Evolutionary conservation across 2,329 filamentous ascomycete genomes (phyloP).

Genomic region (Botryosphaeria agaves): DNA sequence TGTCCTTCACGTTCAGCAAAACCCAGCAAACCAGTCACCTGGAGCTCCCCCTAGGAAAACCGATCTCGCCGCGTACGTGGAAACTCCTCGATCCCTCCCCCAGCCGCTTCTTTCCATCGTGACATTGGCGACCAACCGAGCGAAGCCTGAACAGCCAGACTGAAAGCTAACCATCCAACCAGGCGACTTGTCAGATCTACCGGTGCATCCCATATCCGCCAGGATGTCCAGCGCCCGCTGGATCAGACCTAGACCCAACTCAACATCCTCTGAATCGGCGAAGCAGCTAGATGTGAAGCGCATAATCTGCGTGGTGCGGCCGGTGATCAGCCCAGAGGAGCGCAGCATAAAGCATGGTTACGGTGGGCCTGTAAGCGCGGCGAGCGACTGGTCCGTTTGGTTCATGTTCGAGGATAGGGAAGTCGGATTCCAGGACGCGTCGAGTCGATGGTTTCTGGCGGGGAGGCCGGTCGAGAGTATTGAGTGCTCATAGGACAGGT

Average conservation of each 20-base stretch:
- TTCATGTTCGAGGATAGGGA: conserved; percentile 15
- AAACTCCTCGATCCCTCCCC: neutral
- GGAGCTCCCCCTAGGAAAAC: conserved; percentile 12
- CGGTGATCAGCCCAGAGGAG: conserved; percentile 7
- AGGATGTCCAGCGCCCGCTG: conserved; percentile 10
- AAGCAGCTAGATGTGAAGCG: conserved; percentile 3
- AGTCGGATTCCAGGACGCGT: conserved; percentile 13
- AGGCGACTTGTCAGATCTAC: conserved; percentile 12
- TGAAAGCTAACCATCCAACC: no score
- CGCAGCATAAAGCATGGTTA: conserved; percentile 2
- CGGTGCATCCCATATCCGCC: conserved; percentile 11
- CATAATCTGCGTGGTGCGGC: conserved; percentile 9
- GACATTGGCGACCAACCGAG: neutral
- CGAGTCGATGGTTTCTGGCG: conserved; percentile 14
- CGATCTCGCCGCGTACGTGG: conserved; percentile 11
- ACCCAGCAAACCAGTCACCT: neutral
- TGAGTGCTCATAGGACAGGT: conserved; percentile 15
- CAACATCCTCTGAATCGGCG: conserved; percentile 2
- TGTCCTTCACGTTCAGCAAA: neutral
- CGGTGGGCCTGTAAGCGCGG: neutral
- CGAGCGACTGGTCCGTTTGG: conserved; percentile 6
- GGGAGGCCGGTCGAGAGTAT: conserved; percentile 17
- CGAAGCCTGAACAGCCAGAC: no score
- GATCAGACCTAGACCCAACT: conserved; percentile 6
- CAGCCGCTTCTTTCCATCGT: neutral